Conservation (phyloP, 805 yeast genomes). For the Lachancea fermentati region DNA sequence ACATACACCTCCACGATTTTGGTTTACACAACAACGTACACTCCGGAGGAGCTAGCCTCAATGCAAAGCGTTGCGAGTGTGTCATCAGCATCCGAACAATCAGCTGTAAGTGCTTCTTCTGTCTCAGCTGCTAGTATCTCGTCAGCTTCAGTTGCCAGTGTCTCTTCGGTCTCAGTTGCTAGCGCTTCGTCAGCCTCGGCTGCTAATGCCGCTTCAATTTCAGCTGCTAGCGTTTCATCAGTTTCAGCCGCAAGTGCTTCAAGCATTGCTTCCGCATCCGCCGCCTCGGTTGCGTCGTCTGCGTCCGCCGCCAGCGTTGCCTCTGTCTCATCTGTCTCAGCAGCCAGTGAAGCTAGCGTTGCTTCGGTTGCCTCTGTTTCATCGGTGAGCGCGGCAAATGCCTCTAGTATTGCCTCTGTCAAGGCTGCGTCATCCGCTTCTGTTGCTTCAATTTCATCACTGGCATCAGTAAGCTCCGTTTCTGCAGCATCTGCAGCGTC, state of each 20-base stretch:
- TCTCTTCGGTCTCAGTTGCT: conserved; percentile 26
- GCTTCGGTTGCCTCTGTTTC: conserved; percentile 15
- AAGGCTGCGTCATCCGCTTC: conserved; percentile 19
- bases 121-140: conserved; percentile 15
- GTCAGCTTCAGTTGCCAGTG: conserved; percentile 15
- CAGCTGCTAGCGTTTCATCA: background rate
- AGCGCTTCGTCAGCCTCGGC: conserved; percentile 25
- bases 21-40: conserved; percentile 7
- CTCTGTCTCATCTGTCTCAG: conserved; percentile 18
- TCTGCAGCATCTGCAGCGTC: conserved; percentile 20
- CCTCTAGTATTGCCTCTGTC: conserved; percentile 19
- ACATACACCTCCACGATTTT: conserved; percentile 11
- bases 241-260: background rate
- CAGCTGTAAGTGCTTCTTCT: conserved; percentile 18
- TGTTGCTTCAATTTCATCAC: conserved; percentile 21
- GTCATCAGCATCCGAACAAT: conserved; percentile 14
- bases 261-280: conserved; percentile 10
- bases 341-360: conserved; percentile 12
- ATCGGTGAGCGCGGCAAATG: conserved; percentile 15
- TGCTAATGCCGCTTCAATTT: conserved; percentile 10
- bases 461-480: conserved; percentile 16
- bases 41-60: conserved; percentile 5
- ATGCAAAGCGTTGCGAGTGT: conserved; percentile 11
- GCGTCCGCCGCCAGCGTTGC: conserved; percentile 18
- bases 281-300: conserved; percentile 11